phyloP scores from a whole-genome alignment of 176 grass and related monocot species.

The Lolium multiflorum region DNA sequence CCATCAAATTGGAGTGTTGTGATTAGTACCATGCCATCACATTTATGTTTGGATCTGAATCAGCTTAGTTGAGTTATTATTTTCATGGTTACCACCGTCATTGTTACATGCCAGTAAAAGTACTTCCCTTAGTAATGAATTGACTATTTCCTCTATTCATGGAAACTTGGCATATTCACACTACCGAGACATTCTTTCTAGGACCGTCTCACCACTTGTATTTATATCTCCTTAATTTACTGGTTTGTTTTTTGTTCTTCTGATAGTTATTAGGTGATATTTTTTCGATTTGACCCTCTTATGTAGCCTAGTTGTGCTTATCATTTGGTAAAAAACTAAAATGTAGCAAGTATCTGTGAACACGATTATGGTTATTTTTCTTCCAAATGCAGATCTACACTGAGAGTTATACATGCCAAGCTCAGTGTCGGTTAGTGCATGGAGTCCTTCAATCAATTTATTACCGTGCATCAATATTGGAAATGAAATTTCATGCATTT shows the following conservation, averaged over 20 bases:
- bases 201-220: neutral
- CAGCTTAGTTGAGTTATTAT: conserved; percentile 3
- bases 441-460: conserved; percentile 15
- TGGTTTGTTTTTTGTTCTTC: conserved; percentile 2
- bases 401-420: conserved; percentile 30
- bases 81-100: neutral
- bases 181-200: conserved; percentile 3
- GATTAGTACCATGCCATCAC: conserved; percentile 2
- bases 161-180: conserved; percentile 1
- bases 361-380: neutral
- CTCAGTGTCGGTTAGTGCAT: neutral
- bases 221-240: conserved; percentile 21
- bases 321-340: conserved; percentile 15
- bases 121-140: conserved; percentile 6
- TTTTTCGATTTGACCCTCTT: neutral
- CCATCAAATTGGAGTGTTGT: neutral
- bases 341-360: neutral
- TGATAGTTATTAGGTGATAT: neutral
- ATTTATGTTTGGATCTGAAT: conserved; percentile 20
- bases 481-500: conserved; percentile 18
- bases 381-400: neutral
- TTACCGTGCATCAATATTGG: conserved; percentile 11
- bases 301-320: neutral
- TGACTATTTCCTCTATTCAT: neutral
- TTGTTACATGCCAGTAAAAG: conserved; percentile 24